Evolutionary conservation across 768 basidiomycete genomes (phyloP).

Genomic region (Jaapia argillacea): DNA sequence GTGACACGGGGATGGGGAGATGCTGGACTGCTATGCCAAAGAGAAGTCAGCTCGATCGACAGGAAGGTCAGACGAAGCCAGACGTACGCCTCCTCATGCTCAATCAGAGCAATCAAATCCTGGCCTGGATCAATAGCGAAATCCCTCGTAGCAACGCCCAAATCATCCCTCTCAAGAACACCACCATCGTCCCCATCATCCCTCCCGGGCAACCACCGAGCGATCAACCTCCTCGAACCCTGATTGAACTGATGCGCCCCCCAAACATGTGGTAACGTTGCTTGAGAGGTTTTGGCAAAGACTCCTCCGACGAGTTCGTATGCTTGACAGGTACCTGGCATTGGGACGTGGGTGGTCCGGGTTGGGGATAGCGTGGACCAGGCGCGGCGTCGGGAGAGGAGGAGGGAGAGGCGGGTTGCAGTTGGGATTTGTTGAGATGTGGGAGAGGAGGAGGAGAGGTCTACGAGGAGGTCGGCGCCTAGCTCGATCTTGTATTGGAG

Average conservation of each 20-base stretch:
- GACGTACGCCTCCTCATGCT: constrained; percentile 10
- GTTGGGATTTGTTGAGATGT: constrained; percentile 8
- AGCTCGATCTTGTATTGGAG: constrained; percentile 23
- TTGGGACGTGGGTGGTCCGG: constrained; percentile 12
- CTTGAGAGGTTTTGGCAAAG: constrained; percentile 45
- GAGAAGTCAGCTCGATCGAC: not conserved
- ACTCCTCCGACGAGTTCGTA: constrained; percentile 56
- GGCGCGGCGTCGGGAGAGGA: constrained; percentile 22
- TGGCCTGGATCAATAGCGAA: constrained; percentile 62
- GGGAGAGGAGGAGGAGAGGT: constrained; percentile 8
- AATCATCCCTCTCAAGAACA: constrained; percentile 19
- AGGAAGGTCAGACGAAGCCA: not conserved
- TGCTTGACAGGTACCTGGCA: constrained; percentile 30
- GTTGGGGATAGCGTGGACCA: constrained; percentile 23
- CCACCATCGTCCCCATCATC: constrained; percentile 5
- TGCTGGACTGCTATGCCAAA: not conserved
- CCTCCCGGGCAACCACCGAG: not conserved
- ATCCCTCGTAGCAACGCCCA: constrained; percentile 36
- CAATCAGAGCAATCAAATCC: constrained; percentile 42
- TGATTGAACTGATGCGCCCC: no score
- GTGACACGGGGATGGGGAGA: constrained; percentile 10
- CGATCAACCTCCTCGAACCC: no score
- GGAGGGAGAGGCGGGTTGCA: constrained; percentile 21
- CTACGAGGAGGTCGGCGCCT: constrained; percentile 18
- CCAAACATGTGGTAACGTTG: no score